A percentile compares a stretch with the other conserved stretches of the same genome.
Evolutionary conservation across 768 basidiomycete genomes (phyloP).

Genomic region (Symmetrospora coprosmae): DNA sequence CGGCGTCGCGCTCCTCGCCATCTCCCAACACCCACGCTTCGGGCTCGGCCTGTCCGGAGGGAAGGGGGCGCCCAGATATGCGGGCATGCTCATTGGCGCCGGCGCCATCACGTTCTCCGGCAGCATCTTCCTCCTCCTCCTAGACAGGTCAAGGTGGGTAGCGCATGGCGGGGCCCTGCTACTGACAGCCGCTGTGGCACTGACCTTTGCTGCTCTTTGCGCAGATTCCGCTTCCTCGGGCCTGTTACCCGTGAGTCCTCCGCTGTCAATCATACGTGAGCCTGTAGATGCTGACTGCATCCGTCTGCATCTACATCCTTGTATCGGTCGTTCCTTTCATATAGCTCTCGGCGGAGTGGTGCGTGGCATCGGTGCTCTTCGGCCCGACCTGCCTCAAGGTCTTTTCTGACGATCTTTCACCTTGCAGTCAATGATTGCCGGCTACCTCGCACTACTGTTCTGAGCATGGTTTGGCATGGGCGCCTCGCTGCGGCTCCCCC

Average conservation of each 20-base stretch:
- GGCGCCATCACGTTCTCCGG: slow-evolving; percentile 18
- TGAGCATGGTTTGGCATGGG: no score
- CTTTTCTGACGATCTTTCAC: background rate
- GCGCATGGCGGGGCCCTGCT: background rate
- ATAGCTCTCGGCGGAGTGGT: slow-evolving; percentile 16
- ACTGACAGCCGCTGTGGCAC: background rate
- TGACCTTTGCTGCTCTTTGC: background rate
- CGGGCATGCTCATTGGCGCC: slow-evolving; percentile 9
- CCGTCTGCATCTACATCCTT: background rate
- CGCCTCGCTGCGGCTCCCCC: no score
- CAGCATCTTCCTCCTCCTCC: slow-evolving; percentile 18
- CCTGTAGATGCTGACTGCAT: background rate
- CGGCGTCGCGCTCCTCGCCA: slow-evolving; percentile 19
- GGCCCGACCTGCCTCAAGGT: background rate
- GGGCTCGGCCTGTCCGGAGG: background rate
- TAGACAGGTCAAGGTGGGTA: slow-evolving; percentile 6
- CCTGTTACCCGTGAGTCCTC: slow-evolving; percentile 11
- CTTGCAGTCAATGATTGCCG: slow-evolving; percentile 15
- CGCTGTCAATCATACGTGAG: background rate
- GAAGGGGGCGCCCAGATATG: slow-evolving; percentile 4
- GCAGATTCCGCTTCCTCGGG: slow-evolving; percentile 9
- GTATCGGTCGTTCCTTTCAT: background rate
- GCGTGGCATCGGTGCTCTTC: background rate
- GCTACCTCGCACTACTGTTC: slow-evolving; percentile 6
- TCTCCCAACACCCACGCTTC: slow-evolving; percentile 16